A percentile compares a stretch with the other conserved stretches of the same genome.
Conservation (phyloP, 2,329 filamentous ascomycete genomes). For the Stachybotrys echinatus region DNA sequence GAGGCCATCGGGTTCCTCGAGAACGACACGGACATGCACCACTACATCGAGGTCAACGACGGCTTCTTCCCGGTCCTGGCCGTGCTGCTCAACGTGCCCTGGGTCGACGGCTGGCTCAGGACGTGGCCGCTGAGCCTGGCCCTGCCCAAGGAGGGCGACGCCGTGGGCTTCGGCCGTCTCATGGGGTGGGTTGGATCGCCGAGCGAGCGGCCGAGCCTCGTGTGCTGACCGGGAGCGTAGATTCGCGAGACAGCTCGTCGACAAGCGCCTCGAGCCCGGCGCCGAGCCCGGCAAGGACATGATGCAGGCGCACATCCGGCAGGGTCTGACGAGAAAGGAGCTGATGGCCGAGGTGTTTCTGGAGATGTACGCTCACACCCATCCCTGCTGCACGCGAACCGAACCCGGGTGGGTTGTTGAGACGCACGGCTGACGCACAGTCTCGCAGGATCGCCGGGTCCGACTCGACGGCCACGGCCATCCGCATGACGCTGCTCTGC, state of each 20-base stretch:
- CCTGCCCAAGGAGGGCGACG: conserved; percentile 16
- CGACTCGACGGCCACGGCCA: conserved; percentile 51
- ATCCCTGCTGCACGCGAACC: neutral
- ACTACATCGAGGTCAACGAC: conserved; percentile 11
- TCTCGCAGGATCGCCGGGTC: conserved; percentile 49
- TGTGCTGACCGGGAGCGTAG: neutral
- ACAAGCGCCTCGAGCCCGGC: neutral
- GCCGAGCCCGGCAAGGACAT: conserved; percentile 3
- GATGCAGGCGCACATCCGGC: conserved; percentile 10
- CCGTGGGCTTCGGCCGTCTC: neutral
- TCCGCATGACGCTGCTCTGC: conserved; percentile 47
- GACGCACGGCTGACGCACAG: too few species aligned
- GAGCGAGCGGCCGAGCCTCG: neutral
- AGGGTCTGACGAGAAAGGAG: conserved; percentile 14
- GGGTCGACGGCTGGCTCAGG: conserved; percentile 13
- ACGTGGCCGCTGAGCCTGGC: conserved; percentile 9
- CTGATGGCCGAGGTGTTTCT: neutral
- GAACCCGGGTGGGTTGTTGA: too few species aligned
- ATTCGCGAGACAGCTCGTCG: neutral
- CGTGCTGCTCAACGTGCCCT: conserved; percentile 16
- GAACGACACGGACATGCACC: conserved; percentile 15
- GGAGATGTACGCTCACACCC: neutral
- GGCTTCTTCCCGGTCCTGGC: conserved; percentile 7
- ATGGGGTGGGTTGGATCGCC: neutral
- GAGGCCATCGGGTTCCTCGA: conserved; percentile 18